Evolutionary conservation across 2,329 filamentous ascomycete species (phyloP).

Genomic region (Orbilia brochopaga): DNA sequence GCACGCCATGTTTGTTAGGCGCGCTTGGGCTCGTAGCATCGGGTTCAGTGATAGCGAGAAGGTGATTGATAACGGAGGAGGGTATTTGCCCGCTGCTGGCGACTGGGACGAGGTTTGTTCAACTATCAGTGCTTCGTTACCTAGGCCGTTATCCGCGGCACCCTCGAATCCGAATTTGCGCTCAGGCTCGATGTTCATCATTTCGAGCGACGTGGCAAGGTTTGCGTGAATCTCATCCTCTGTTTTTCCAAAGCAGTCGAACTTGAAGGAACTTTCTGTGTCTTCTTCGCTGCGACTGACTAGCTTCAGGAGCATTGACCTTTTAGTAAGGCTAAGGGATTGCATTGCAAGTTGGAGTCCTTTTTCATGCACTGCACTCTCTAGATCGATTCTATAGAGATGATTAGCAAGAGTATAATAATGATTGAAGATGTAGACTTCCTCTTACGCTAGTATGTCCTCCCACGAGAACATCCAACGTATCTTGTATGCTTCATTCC

Average conservation of each 20-base stretch:
- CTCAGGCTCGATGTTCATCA: slow-evolving; percentile 50
- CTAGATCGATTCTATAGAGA: slow-evolving; percentile 28
- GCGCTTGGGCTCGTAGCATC: slow-evolving; percentile 71
- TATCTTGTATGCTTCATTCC: slow-evolving; percentile 51
- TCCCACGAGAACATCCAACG: slow-evolving; percentile 56
- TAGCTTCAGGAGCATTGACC: slow-evolving; percentile 10
- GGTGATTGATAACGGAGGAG: slow-evolving; percentile 54
- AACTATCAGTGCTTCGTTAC: slow-evolving; percentile 32
- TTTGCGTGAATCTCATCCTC: slow-evolving; percentile 49
- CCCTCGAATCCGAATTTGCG: slow-evolving; percentile 43
- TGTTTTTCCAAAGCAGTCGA: slow-evolving; percentile 53
- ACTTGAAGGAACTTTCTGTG: slow-evolving; percentile 8
- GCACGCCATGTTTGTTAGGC: slow-evolving; percentile 76
- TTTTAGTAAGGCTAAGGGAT: slow-evolving; percentile 24
- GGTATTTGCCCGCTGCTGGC: slow-evolving; percentile 50
- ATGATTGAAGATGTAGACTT: slow-evolving; percentile 60
- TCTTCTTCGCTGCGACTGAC: background rate
- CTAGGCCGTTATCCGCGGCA: slow-evolving; percentile 18
- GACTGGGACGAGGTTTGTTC: slow-evolving; percentile 10
- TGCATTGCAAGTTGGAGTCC: slow-evolving; percentile 45
- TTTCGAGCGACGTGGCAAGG: slow-evolving; percentile 48
- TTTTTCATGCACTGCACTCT: slow-evolving; percentile 39
- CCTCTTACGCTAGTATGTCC: slow-evolving; percentile 57
- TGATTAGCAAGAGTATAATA: slow-evolving; percentile 1
- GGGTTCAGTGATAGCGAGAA: slow-evolving; percentile 78